Percentiles rank a stretch among this genome's conserved stretches.
phyloP scores from a whole-genome alignment of 1,284 basidiomycete species.

The Abortiporus biennis region DNA sequence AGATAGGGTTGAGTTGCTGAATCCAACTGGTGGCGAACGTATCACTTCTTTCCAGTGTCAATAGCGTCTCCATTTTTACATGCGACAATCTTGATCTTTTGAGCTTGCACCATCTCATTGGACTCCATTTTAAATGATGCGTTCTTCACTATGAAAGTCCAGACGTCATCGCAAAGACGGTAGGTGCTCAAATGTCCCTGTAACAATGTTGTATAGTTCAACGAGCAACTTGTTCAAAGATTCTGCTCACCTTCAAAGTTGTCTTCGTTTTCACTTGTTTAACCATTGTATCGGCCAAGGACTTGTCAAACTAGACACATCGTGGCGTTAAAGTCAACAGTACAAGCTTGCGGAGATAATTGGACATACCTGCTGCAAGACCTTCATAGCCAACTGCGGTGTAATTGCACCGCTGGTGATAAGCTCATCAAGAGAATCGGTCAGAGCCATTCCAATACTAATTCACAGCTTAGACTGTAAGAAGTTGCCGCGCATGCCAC shows the following conservation, averaged over 20 bases:
- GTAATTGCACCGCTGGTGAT: slow-evolving; percentile 97
- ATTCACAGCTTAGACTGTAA: neutral
- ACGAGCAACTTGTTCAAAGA: neutral
- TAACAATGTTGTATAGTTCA: neutral
- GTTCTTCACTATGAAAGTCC: slow-evolving; percentile 94
- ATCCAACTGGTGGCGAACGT: too few relatives aligned
- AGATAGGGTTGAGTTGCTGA: too few relatives aligned
- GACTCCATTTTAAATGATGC: slow-evolving; percentile 94
- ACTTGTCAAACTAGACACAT: slow-evolving; percentile 82
- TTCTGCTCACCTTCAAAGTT: slow-evolving; percentile 67
- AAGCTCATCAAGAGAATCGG: slow-evolving; percentile 98
- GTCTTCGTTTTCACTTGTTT: slow-evolving; percentile 92
- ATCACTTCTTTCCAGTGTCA: slow-evolving; percentile 71
- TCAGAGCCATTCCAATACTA: slow-evolving; percentile 95
- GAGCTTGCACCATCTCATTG: slow-evolving; percentile 71
- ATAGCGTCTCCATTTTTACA: slow-evolving; percentile 90
- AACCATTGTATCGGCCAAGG: slow-evolving; percentile 83
- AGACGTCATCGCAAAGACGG: slow-evolving; percentile 93
- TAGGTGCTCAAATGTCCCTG: slow-evolving; percentile 90
- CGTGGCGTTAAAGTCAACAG: slow-evolving; percentile 3
- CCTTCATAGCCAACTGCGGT: slow-evolving; percentile 96
- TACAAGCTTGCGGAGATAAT: neutral
- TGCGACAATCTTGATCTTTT: slow-evolving; percentile 91
- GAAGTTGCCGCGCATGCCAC: neutral
- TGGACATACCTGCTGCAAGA: slow-evolving; percentile 83